Percentiles rank a stretch among this genome's conserved stretches.
Evolutionary conservation across 2,329 filamentous ascomycete species (phyloP).

Genomic region (Aspergillus hortae): DNA sequence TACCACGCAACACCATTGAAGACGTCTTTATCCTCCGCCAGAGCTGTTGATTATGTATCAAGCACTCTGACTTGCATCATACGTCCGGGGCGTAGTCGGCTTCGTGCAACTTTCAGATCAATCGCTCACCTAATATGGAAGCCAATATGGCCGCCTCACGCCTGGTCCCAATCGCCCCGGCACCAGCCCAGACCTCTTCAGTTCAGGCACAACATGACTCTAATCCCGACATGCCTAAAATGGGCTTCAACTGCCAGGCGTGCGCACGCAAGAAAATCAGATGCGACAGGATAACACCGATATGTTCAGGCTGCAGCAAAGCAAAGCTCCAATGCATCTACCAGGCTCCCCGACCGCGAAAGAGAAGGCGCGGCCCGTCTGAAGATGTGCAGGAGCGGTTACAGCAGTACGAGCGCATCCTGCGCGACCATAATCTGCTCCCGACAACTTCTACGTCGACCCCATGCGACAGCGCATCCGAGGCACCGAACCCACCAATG

Average conservation of each 20-base stretch:
- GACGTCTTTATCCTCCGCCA: no score
- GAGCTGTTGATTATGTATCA: no score
- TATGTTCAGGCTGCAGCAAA: constrained; percentile 34
- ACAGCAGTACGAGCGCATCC: constrained; percentile 39
- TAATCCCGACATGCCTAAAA: not conserved
- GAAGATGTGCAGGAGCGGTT: constrained; percentile 33
- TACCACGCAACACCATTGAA: no score
- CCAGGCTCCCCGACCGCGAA: constrained; percentile 36
- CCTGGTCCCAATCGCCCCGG: not conserved
- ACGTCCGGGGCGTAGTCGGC: no score
- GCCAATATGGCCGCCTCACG: not conserved
- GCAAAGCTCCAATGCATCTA: constrained; percentile 39
- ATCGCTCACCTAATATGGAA: not conserved
- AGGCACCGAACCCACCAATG: not conserved
- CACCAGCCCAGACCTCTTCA: not conserved
- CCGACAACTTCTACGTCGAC: not conserved
- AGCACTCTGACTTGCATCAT: no score
- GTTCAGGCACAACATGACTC: not conserved
- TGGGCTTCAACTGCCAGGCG: constrained; percentile 10
- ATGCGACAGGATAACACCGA: constrained; percentile 33
- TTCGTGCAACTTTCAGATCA: no score
- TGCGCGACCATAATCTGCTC: constrained; percentile 28
- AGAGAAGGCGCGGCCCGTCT: constrained; percentile 35
- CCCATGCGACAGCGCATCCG: not conserved
- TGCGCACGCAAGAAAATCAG: constrained; percentile 40